phyloP scores from a whole-genome alignment of 129 eudicot species.

The Saussurea involucrata region DNA sequence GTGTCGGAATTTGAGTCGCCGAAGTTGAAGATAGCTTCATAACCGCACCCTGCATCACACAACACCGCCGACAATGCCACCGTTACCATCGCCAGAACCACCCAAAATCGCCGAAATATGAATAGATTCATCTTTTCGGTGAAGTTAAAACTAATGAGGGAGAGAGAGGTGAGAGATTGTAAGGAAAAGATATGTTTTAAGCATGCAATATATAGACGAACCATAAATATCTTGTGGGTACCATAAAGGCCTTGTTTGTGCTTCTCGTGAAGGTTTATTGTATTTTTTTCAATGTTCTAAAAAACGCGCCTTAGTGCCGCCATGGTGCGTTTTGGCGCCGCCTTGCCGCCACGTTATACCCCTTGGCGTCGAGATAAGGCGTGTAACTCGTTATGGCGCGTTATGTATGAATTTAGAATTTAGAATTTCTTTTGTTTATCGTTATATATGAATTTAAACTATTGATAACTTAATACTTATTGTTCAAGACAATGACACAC shows the following conservation, averaged over 20 bases:
- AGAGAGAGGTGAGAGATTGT: neutral
- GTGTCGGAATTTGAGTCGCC: slow-evolving; percentile 96
- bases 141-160: neutral
- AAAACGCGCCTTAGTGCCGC: too few relatives aligned
- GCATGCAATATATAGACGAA: neutral
- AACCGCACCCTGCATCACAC: slow-evolving; percentile 52
- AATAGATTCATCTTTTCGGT: neutral
- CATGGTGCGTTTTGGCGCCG: too few relatives aligned
- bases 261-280: too few relatives aligned
- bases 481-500: too few relatives aligned
- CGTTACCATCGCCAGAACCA: slow-evolving; percentile 19
- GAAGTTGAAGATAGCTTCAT: slow-evolving; percentile 81
- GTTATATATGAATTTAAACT: too few relatives aligned
- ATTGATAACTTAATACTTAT: too few relatives aligned
- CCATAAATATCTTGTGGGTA: neutral
- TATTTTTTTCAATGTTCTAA: too few relatives aligned
- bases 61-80: slow-evolving; percentile 19
- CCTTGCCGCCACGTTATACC: too few relatives aligned
- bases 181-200: neutral
- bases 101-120: slow-evolving; percentile 10
- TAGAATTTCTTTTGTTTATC: too few relatives aligned
- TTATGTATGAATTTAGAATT: too few relatives aligned
- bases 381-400: too few relatives aligned
- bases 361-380: too few relatives aligned
- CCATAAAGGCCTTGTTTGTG: neutral